phyloP scores from a whole-genome alignment of 352 stramenopile species.

The Pythium monospermum region DNA sequence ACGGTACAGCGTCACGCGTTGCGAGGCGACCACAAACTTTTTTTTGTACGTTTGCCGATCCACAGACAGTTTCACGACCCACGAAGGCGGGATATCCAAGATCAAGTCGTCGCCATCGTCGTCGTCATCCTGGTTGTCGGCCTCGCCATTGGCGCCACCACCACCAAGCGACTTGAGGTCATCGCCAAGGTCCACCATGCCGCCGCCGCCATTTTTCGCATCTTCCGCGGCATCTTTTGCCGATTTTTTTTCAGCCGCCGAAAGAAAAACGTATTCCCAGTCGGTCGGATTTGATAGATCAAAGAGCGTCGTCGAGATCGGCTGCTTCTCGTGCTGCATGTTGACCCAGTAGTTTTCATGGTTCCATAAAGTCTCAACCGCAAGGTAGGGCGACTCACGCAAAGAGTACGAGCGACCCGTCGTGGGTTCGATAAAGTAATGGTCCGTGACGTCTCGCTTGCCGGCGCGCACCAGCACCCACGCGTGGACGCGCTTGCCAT shows the following conservation, averaged over 20 bases:
- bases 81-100: conserved; percentile 82
- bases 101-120: conserved; percentile 60
- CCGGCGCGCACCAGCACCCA: conserved; percentile 92
- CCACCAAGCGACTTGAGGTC: conserved; percentile 49
- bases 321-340: conserved; percentile 73
- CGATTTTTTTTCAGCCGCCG: conserved; percentile 53
- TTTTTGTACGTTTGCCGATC: conserved; percentile 71
- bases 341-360: conserved; percentile 96
- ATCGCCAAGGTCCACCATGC: conserved; percentile 41
- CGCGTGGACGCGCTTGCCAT: conserved; percentile 76
- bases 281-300: conserved; percentile 80
- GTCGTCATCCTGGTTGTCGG: conserved; percentile 55
- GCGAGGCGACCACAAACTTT: conserved; percentile 81
- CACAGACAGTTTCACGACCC: conserved; percentile 75
- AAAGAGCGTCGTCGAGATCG: conserved; percentile 60
- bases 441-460: conserved; percentile 81
- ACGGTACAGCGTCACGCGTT: conserved; percentile 86
- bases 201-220: no score
- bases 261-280: conserved; percentile 93
- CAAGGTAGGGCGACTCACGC: conserved; percentile 74
- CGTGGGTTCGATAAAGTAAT: conserved; percentile 91
- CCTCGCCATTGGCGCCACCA: conserved; percentile 30
- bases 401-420: conserved; percentile 86
- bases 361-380: conserved; percentile 91
- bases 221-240: conserved; percentile 39